These are phyloP conservation scores for Cicer yamashitae DNA, from an alignment of 306 rosid genomes.

Conservation along the genomic window DNA sequence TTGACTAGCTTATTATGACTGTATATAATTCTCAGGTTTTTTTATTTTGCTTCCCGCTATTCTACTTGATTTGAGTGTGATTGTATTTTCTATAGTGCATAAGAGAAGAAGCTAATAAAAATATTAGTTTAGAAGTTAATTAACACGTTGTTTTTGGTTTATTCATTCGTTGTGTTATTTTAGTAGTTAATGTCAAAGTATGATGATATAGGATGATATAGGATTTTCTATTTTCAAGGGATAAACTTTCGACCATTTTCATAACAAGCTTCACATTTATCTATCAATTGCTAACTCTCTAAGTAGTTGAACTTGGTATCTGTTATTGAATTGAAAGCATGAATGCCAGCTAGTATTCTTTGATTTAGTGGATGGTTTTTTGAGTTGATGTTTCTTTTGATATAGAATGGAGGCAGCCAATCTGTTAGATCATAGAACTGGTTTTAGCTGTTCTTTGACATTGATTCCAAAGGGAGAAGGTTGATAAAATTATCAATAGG, in stretches of 20 bases:
- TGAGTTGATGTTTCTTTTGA: conserved; percentile 21
- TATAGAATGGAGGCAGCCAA: not conserved
- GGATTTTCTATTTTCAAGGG: not conserved
- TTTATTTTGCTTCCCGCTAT: conserved; percentile 8
- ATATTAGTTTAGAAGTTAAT: not conserved
- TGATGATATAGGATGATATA: not conserved
- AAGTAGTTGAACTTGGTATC: not conserved
- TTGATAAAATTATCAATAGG: conserved; percentile 17
- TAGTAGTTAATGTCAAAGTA: not conserved
- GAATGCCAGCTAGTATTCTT: not conserved
- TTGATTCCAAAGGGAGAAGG: not conserved
- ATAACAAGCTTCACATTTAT: not conserved
- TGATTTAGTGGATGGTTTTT: not conserved
- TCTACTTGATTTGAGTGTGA: not conserved
- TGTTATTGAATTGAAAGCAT: not conserved
- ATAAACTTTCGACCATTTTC: not conserved
- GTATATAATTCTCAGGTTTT: conserved; percentile 39
- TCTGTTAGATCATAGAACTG: not conserved
- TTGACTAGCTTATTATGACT: conserved; percentile 28
- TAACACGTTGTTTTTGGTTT: not conserved
- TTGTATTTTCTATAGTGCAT: conserved; percentile 4
- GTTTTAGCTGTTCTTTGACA: conserved; percentile 18
- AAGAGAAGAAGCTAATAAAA: not conserved
- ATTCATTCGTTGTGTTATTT: not conserved
- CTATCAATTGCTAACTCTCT: not conserved